Percentiles rank a stretch among this genome's conserved stretches.
Evolutionary conservation across 768 basidiomycete genomes (phyloP).

Genomic region (Leucocoprinus sp.): DNA sequence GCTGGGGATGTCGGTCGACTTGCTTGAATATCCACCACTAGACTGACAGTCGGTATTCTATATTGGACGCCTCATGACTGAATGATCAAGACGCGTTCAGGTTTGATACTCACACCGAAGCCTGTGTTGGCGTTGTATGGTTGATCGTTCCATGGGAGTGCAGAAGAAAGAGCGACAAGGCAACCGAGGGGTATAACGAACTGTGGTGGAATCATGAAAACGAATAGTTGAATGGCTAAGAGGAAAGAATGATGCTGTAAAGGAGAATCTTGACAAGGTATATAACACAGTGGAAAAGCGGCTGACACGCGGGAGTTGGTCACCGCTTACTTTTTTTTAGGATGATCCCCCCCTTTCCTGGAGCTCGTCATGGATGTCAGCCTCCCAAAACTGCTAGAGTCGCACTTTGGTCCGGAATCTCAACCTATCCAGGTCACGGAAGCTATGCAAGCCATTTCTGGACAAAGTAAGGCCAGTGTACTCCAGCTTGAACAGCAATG

Average conservation of each 20-base stretch:
- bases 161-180: not conserved
- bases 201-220: constrained; percentile 2
- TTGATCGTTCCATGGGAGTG: not conserved
- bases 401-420: constrained; percentile 59
- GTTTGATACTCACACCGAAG: not conserved
- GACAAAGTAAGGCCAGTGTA: constrained; percentile 6
- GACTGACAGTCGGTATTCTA: too few species aligned
- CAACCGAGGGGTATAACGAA: not conserved
- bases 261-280: too few species aligned
- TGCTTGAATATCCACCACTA: too few species aligned
- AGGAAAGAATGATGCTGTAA: too few species aligned
- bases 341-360: not conserved
- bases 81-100: too few species aligned
- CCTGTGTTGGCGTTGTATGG: not conserved
- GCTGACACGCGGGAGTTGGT: not conserved
- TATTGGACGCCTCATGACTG: too few species aligned
- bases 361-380: constrained; percentile 20
- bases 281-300: too few species aligned
- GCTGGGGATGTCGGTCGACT: too few species aligned
- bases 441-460: constrained; percentile 31
- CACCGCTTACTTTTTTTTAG: not conserved
- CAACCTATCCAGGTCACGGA: constrained; percentile 38
- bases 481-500: constrained; percentile 3
- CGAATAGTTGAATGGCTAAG: not conserved
- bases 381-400: constrained; percentile 30